Conservation (phyloP, 2,329 filamentous ascomycete species). For the Fragosphaeria purpurea region DNA sequence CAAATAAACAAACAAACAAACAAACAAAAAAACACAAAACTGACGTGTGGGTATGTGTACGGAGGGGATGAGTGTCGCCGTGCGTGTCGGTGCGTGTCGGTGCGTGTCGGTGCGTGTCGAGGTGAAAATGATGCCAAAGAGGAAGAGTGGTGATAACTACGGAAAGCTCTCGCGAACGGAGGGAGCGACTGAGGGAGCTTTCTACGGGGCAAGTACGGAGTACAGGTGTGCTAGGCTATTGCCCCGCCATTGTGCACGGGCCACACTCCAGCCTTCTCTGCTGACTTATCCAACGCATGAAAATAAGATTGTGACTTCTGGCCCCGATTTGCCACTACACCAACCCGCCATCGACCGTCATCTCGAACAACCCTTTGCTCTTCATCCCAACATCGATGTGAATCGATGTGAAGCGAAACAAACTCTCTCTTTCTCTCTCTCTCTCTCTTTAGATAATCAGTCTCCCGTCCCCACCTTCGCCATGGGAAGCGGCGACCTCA, state of each 20-base stretch:
- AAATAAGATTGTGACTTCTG: no score
- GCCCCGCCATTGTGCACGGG: constrained; percentile 6
- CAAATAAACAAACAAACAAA: no score
- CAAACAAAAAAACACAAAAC: no score
- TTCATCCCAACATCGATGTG: no score
- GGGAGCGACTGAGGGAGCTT: no score
- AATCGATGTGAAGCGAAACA: no score
- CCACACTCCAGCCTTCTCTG: constrained; percentile 7
- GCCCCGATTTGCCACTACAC: neutral
- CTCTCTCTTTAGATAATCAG: no score
- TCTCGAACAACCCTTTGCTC: no score
- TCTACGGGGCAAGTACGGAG: neutral
- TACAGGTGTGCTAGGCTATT: neutral
- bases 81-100: neutral
- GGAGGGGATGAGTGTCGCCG: neutral
- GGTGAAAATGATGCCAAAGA: neutral
- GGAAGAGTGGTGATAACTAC: neutral
- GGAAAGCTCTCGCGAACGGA: neutral
- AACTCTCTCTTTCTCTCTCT: neutral
- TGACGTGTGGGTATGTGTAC: no score
- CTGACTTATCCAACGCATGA: no score
- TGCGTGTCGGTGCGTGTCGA: neutral
- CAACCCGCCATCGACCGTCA: neutral
- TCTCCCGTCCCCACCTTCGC: neutral
- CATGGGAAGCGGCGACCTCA: constrained; percentile 86